phyloP scores from a whole-genome alignment of 306 rosid species.

The Amphicarpaea edgeworthii region DNA sequence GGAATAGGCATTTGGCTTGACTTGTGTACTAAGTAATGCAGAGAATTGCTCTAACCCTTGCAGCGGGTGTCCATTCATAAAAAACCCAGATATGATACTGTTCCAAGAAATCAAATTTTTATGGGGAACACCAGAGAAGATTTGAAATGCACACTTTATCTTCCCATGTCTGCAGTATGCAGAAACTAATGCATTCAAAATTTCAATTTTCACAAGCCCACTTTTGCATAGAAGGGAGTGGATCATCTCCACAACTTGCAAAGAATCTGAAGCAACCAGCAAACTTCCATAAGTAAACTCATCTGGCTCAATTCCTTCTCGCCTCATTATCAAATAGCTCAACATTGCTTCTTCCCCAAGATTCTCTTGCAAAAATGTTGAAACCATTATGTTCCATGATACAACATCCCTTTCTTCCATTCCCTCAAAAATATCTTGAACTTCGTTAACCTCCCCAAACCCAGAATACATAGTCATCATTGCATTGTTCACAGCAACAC shows the following conservation, averaged over 20 bases:
- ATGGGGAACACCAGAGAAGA: constrained; percentile 53
- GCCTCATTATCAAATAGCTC: constrained; percentile 64
- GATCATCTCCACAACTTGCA: constrained; percentile 56
- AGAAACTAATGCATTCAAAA: constrained; percentile 71
- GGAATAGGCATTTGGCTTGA: constrained; percentile 66
- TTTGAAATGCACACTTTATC: constrained; percentile 54
- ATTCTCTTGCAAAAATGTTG: constrained; percentile 60
- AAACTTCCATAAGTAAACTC: constrained; percentile 82
- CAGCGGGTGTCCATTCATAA: constrained; percentile 59
- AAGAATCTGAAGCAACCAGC: constrained; percentile 57
- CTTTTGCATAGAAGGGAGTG: constrained; percentile 64
- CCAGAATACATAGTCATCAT: constrained; percentile 78
- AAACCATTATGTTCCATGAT: constrained; percentile 81
- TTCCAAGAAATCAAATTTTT: constrained; percentile 82
- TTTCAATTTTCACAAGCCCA: constrained; percentile 63
- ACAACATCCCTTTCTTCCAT: constrained; percentile 68
- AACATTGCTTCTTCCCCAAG: constrained; percentile 53
- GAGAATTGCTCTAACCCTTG: constrained; percentile 66
- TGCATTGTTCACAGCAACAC: constrained; percentile 67
- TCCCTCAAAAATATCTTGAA: constrained; percentile 57
- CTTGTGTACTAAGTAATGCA: constrained; percentile 55
- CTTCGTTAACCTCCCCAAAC: constrained; percentile 62
- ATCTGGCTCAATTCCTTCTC: constrained; percentile 62
- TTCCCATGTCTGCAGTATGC: constrained; percentile 66
- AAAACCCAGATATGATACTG: constrained; percentile 67